Evolutionary conservation across 1,284 basidiomycete genomes (phyloP), one percentile per base, ranked within the genome.

Genomic region (Omphalotus olearius): DNA sequence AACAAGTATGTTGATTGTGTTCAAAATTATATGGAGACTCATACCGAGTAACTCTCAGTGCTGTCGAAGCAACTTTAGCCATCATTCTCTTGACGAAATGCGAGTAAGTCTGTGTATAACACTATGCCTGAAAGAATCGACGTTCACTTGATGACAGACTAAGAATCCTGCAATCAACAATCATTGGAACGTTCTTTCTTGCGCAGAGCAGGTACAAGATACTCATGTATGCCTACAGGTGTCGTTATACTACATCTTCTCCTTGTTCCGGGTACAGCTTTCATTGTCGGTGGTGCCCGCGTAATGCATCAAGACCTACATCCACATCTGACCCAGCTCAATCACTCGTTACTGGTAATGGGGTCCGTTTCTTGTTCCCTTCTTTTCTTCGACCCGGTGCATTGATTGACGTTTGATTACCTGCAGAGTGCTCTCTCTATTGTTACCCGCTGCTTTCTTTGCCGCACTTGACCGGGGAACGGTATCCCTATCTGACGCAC

Each of bases 361-460:
- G 85, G 84, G 83, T 83, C 52, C 10, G 71, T 57, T n/a, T 28
- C 25, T 20, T 42, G 71, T 57, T n/a, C 26, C 25, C 23, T 42
- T 28, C 46, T n/a, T n/a, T 18, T 47, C 35, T 28, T 52, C 25
- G 23, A 35, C 33, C 46, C n/a, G 20, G 10, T 48, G 36, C 13
- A 44, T 46, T 47, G 46, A 16, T 41, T 26, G 36, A 14, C 17
- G 20, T 45, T 13, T 20, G 23, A 23, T 44, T 4, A 17, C 17
- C 44, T 25, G 28, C 57, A 86, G 84, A 16, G 80, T 86, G 1
- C 61, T 88, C 56, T 73, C 78, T 13, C 67, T 86, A 2, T 66
- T 85, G 5, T 65, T 87, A 1, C 85, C 85, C 1, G 77, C 79
- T 6, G 80, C 82, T 2, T 81, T 83, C 64, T 88, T 85, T 57